Percentiles rank a stretch among this genome's conserved stretches.
Conservation (phyloP, 2,329 filamentous ascomycete genomes). For the Celoporthe dispersa region DNA sequence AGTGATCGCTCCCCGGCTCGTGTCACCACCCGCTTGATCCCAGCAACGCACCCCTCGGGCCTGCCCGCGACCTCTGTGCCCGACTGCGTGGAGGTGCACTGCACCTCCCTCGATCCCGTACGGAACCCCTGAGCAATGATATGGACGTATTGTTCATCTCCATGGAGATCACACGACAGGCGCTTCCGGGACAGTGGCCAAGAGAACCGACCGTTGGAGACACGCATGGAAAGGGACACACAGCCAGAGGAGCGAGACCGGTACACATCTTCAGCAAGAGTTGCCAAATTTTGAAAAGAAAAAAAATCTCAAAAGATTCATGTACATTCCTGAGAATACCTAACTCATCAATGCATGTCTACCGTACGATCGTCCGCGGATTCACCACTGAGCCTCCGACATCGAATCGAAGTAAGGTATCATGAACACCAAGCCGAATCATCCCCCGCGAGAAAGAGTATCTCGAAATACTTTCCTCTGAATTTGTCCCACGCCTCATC, state of each 20-base stretch:
- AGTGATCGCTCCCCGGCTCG: background rate
- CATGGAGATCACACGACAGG: too few species aligned
- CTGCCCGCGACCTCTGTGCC: too few species aligned
- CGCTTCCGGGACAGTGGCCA: too few species aligned
- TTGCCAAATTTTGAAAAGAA: background rate
- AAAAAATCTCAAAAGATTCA: slow-evolving; percentile 8
- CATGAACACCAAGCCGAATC: slow-evolving; percentile 20
- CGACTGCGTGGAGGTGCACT: too few species aligned
- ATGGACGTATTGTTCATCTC: too few species aligned
- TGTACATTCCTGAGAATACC: slow-evolving; percentile 27
- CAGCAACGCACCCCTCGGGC: background rate
- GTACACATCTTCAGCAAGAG: background rate
- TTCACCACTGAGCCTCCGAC: slow-evolving; percentile 8
- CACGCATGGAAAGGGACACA: background rate
- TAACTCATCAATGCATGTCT: slow-evolving; percentile 11
- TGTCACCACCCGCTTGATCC: background rate
- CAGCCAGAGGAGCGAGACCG: background rate
- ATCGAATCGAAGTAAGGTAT: slow-evolving; percentile 3
- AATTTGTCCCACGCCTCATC: background rate
- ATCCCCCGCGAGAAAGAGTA: background rate
- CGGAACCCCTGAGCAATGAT: too few species aligned
- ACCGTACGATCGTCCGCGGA: slow-evolving; percentile 10
- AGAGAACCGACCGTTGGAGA: too few species aligned
- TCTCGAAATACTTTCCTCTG: background rate
- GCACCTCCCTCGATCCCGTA: too few species aligned